These are phyloP conservation scores for Saxispiralis lemnorum DNA, from an alignment of 495 filamentous ascomycete species.

Conservation along the genomic window DNA sequence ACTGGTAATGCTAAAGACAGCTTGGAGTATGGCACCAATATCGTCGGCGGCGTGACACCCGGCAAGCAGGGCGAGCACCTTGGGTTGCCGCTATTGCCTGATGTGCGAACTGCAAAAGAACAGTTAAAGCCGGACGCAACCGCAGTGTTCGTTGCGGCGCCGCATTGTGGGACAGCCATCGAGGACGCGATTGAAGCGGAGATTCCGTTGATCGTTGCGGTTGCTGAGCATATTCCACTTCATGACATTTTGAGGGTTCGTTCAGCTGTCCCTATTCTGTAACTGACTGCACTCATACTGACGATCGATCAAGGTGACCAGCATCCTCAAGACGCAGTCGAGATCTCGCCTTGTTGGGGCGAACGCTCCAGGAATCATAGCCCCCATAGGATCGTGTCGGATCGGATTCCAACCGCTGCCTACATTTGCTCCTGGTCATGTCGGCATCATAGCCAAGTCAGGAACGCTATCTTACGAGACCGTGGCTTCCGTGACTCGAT, in stretches of 20 bases:
- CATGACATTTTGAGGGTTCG: slow-evolving; percentile 68
- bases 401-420: slow-evolving; percentile 77
- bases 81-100: slow-evolving; percentile 60
- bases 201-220: slow-evolving; percentile 71
- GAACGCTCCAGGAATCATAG: slow-evolving; percentile 80
- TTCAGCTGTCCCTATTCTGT: slow-evolving; percentile 3
- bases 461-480: slow-evolving; percentile 81
- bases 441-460: slow-evolving; percentile 77
- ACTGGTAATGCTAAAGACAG: slow-evolving; percentile 73
- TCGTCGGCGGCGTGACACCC: slow-evolving; percentile 74
- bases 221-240: slow-evolving; percentile 79
- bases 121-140: slow-evolving; percentile 67
- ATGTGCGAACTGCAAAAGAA: slow-evolving; percentile 54
- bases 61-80: slow-evolving; percentile 62
- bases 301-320: slow-evolving; percentile 41
- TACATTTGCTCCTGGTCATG: slow-evolving; percentile 52
- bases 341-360: slow-evolving; percentile 67
- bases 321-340: slow-evolving; percentile 63
- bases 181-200: slow-evolving; percentile 80
- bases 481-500: slow-evolving; percentile 63
- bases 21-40: slow-evolving; percentile 68
- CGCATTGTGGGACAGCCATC: slow-evolving; percentile 59
- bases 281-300: too few species aligned
- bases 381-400: slow-evolving; percentile 59
- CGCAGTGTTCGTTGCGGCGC: slow-evolving; percentile 69